phyloP scores from a whole-genome alignment of 2,329 filamentous ascomycete species.

The Fusarium annulatum region DNA sequence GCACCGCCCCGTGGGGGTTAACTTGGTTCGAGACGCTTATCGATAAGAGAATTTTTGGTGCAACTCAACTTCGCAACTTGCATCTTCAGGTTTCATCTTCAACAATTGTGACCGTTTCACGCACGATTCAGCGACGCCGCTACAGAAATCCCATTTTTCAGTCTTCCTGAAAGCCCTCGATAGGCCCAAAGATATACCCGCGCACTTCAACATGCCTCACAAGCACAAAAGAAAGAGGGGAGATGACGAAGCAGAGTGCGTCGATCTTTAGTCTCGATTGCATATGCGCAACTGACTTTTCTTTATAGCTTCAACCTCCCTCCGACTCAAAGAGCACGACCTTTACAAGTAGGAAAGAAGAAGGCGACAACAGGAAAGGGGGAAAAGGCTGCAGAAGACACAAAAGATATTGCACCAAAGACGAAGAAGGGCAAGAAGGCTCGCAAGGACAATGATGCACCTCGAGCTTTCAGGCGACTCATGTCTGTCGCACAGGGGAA shows the following conservation, averaged over 20 bases:
- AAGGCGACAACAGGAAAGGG: slow-evolving; percentile 45
- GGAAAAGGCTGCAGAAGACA: background rate
- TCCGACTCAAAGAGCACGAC: slow-evolving; percentile 59
- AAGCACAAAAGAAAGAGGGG: slow-evolving; percentile 79
- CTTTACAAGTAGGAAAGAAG: slow-evolving; percentile 59
- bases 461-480: slow-evolving; percentile 85
- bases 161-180: too few species aligned
- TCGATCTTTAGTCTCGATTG: background rate
- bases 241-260: slow-evolving; percentile 54
- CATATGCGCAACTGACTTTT: slow-evolving; percentile 26
- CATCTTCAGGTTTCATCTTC: slow-evolving; percentile 9
- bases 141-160: too few species aligned
- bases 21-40: slow-evolving; percentile 10
- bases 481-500: slow-evolving; percentile 79
- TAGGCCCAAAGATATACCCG: accelerated
- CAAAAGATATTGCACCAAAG: slow-evolving; percentile 45
- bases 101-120: background rate
- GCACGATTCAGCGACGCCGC: background rate
- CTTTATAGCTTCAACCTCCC: slow-evolving; percentile 61
- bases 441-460: slow-evolving; percentile 78
- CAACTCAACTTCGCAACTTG: slow-evolving; percentile 2
- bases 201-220: slow-evolving; percentile 74
- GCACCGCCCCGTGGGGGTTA: background rate
- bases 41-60: slow-evolving; percentile 45
- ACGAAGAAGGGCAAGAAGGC: slow-evolving; percentile 57